These are phyloP conservation scores for Aspergillus brunneoviolaceus DNA, from an alignment of 2,329 filamentous ascomycete species.

Conservation along the genomic window DNA sequence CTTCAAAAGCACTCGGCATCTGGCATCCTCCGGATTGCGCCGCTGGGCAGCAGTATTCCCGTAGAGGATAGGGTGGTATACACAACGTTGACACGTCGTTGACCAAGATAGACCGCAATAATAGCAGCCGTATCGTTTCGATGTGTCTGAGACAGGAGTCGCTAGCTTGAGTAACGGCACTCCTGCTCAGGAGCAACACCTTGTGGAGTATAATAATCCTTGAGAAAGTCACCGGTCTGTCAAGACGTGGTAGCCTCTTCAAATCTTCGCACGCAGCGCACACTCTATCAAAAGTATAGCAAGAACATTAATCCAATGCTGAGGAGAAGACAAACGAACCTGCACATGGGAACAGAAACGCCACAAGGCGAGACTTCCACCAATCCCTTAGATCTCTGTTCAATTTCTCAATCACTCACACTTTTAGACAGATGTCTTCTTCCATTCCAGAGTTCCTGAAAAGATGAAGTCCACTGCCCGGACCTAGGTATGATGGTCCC, in stretches of 20 bases:
- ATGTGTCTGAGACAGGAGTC: too few relatives aligned
- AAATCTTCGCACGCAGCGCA: background rate
- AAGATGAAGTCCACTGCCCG: constrained; percentile 39
- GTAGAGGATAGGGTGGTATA: too few relatives aligned
- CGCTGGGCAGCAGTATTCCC: too few relatives aligned
- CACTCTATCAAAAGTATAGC: background rate
- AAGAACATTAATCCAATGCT: background rate
- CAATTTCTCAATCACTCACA: constrained; percentile 44
- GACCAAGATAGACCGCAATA: too few relatives aligned
- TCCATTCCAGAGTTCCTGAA: constrained; percentile 32
- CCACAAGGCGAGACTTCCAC: background rate
- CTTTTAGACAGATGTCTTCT: constrained; percentile 31
- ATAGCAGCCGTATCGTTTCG: too few relatives aligned
- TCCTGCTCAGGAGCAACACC: too few relatives aligned
- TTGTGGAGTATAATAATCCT: too few relatives aligned
- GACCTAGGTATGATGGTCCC: constrained; percentile 2
- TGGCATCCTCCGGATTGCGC: too few relatives aligned
- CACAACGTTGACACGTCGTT: too few relatives aligned
- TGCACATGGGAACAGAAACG: background rate
- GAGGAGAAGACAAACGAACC: background rate
- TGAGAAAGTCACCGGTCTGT: too few relatives aligned
- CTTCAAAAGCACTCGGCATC: too few relatives aligned
- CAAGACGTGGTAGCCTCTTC: background rate
- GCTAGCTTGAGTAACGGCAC: too few relatives aligned
- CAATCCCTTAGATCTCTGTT: constrained; percentile 51